Evolutionary conservation across 192 early-diverging fungal species (phyloP).

Genomic region (Phycomyces blakesleeanus): DNA sequence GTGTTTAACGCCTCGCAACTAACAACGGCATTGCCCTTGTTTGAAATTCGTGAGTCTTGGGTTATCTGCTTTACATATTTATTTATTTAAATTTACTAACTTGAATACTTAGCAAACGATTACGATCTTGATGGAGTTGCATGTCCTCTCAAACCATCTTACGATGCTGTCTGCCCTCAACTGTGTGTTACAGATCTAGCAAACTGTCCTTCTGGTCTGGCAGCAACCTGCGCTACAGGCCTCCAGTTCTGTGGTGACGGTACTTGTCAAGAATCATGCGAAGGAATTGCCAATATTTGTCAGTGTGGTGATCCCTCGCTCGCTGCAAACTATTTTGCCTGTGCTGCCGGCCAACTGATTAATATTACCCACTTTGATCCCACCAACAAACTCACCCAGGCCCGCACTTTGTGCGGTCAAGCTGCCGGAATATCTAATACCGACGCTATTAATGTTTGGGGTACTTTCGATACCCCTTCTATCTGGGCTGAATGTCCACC

Average conservation of each 20-base stretch:
- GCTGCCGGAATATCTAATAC: constrained; percentile 2
- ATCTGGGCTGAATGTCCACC: constrained; percentile 53
- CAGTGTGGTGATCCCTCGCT: constrained; percentile 41
- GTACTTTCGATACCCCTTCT: constrained; percentile 1
- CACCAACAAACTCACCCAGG: constrained; percentile 34
- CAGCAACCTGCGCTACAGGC: constrained; percentile 35
- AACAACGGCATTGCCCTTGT: not conserved
- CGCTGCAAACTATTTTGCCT: constrained; percentile 40
- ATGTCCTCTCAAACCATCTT: constrained; percentile 49
- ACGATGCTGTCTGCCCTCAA: constrained; percentile 44
- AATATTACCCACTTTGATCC: constrained; percentile 49
- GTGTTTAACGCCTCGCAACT: too few relatives aligned
- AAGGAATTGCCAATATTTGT: constrained; percentile 47
- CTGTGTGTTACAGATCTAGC: constrained; percentile 49
- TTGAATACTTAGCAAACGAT: constrained; percentile 38
- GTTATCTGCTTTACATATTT: too few relatives aligned
- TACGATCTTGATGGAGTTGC: constrained; percentile 42
- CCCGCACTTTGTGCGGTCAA: constrained; percentile 22
- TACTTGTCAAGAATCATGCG: constrained; percentile 46
- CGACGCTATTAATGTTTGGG: constrained; percentile 11
- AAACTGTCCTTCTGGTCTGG: constrained; percentile 45
- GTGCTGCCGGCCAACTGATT: constrained; percentile 39
- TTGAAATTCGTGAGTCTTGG: not conserved
- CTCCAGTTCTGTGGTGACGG: constrained; percentile 54
- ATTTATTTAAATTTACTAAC: not conserved